These are phyloP conservation scores for Coemansia sp. DNA, from an alignment of 192 early-diverging fungal species.

Conservation along the genomic window DNA sequence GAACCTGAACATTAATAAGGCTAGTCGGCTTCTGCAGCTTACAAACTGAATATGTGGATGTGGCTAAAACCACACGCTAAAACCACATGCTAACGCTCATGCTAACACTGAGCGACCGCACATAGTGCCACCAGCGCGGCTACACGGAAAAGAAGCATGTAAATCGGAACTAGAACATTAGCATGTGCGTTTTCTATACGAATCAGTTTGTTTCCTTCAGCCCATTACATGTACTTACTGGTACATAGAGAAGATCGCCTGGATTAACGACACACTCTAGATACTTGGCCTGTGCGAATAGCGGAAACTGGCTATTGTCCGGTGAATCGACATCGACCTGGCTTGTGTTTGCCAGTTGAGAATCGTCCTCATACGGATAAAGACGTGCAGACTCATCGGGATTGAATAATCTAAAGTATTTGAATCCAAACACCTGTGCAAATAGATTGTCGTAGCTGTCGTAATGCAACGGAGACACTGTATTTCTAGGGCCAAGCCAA, in stretches of 20 bases:
- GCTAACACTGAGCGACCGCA: slow-evolving; percentile 70
- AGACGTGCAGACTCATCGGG: slow-evolving; percentile 61
- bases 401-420: slow-evolving; percentile 72
- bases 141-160: slow-evolving; percentile 22
- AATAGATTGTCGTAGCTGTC: slow-evolving; percentile 82
- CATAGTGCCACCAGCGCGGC: slow-evolving; percentile 90
- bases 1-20: no score
- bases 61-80: slow-evolving; percentile 1
- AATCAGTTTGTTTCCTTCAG: not conserved
- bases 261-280: slow-evolving; percentile 69
- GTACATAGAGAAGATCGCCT: slow-evolving; percentile 86
- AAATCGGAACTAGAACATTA: not conserved
- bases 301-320: slow-evolving; percentile 59
- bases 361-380: slow-evolving; percentile 60
- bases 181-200: not conserved
- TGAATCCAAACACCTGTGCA: slow-evolving; percentile 80
- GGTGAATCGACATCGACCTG: slow-evolving; percentile 69
- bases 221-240: slow-evolving; percentile 54
- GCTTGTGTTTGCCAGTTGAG: slow-evolving; percentile 72
- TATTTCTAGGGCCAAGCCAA: slow-evolving; percentile 83
- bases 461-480: slow-evolving; percentile 82
- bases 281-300: slow-evolving; percentile 59
- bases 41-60: no score
- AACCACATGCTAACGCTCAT: slow-evolving; percentile 93
- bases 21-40: no score